phyloP scores from a whole-genome alignment of 805 yeast genomes.

The Starmerella etchellsii region DNA sequence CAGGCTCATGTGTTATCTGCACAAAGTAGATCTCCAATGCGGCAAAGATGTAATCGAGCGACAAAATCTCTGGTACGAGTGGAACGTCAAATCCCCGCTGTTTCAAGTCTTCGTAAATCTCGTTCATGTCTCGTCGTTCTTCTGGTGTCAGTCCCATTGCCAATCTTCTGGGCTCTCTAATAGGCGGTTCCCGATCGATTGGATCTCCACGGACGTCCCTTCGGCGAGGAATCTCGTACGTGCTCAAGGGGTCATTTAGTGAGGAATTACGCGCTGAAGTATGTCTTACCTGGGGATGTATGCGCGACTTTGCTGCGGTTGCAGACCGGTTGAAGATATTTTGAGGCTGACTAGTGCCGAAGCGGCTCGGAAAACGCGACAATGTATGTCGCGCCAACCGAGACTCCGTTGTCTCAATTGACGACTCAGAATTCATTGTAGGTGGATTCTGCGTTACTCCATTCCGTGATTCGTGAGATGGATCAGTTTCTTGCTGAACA shows the following conservation, averaged over 20 bases:
- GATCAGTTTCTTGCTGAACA: background rate
- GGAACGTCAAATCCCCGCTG: slow-evolving; percentile 3
- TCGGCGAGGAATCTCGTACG: background rate
- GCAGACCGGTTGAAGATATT: too few species aligned
- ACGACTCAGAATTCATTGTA: too few species aligned
- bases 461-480: too few species aligned
- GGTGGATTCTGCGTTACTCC: too few species aligned
- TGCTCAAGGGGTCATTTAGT: background rate
- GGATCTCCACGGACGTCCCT: background rate
- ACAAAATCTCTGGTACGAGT: background rate
- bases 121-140: background rate
- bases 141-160: background rate
- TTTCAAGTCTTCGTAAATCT: background rate
- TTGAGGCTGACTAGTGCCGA: too few species aligned
- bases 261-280: background rate
- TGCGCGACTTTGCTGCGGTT: too few species aligned
- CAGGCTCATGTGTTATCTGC: slow-evolving; percentile 4
- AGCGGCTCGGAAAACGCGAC: too few species aligned
- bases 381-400: too few species aligned
- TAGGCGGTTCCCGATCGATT: too few species aligned
- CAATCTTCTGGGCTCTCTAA: too few species aligned
- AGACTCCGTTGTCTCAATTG: too few species aligned
- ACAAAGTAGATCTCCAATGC: slow-evolving; percentile 3
- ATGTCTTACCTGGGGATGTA: too few species aligned
- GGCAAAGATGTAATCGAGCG: background rate